phyloP scores from a whole-genome alignment of 495 filamentous ascomycete genomes.

The Xylaria bambusicola region DNA sequence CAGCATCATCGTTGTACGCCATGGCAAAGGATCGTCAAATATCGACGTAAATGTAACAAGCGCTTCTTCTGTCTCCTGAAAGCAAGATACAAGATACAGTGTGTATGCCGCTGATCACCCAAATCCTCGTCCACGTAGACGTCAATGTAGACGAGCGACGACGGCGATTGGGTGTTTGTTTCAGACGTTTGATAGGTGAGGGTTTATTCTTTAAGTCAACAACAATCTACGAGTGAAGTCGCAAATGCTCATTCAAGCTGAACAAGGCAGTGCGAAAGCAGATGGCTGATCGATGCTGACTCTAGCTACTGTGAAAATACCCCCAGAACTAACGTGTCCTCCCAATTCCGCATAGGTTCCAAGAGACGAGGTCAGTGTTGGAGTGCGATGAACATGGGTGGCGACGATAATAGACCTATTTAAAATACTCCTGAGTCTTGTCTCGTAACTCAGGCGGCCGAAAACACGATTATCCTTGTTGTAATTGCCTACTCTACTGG shows the following conservation, averaged over 20 bases:
- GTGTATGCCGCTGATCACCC: neutral
- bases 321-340: constrained; percentile 6
- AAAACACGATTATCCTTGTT: neutral
- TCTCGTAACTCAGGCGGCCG: neutral
- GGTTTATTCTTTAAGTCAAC: constrained; percentile 16
- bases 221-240: constrained; percentile 17
- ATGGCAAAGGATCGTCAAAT: constrained; percentile 46
- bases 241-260: constrained; percentile 3
- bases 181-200: neutral
- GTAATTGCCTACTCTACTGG: neutral
- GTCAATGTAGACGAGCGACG: too few relatives aligned
- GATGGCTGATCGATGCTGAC: constrained; percentile 18
- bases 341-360: constrained; percentile 4
- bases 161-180: neutral
- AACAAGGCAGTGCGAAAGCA: constrained; percentile 11
- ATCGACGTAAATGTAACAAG: neutral
- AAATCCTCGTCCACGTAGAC: neutral
- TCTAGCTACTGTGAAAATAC: constrained; percentile 22
- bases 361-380: constrained; percentile 3
- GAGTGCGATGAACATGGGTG: neutral
- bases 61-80: neutral
- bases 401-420: neutral
- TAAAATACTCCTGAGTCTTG: too few relatives aligned
- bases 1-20: constrained; percentile 93
- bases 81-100: neutral